These are phyloP conservation scores for Tuber microsphaerosporum DNA, from an alignment of 495 filamentous ascomycete genomes.

Conservation along the genomic window DNA sequence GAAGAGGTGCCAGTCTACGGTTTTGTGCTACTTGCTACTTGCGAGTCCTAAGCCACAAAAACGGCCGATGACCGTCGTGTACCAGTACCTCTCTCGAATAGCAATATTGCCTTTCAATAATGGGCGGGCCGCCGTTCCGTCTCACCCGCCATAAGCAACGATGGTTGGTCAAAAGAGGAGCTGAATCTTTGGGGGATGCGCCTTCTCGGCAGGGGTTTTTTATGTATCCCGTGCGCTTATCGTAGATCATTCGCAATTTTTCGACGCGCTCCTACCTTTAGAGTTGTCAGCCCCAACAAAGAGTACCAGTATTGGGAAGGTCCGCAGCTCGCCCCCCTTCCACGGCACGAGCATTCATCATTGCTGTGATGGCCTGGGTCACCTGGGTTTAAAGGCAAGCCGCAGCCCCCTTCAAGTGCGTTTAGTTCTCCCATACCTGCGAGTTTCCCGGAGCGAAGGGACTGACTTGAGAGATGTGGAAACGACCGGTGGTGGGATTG, in stretches of 20 bases:
- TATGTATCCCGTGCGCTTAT: neutral
- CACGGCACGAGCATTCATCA: neutral
- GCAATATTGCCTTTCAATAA: neutral
- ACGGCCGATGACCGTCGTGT: neutral
- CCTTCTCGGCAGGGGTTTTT: neutral
- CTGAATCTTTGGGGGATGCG: neutral
- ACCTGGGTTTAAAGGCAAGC: neutral
- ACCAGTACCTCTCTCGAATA: neutral
- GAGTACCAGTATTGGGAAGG: neutral
- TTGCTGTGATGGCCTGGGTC: neutral
- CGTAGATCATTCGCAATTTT: neutral
- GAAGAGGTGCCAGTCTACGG: neutral
- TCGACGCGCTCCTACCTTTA: neutral
- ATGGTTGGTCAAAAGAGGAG: neutral
- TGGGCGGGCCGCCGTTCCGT: neutral
- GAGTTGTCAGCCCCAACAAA: neutral
- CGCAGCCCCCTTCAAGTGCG: neutral
- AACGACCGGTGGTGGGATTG: conserved; percentile 13
- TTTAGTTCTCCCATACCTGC: neutral
- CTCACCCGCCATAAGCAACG: neutral
- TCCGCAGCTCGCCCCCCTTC: neutral
- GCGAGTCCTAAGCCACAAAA: neutral
- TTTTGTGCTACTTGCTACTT: neutral
- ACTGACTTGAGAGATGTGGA: conserved; percentile 15
- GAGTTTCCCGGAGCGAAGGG: neutral